A percentile compares a stretch with the other conserved stretches of the same genome.
phyloP scores from a whole-genome alignment of 1,284 basidiomycete genomes.

The Sanguinoderma infundibulare region DNA sequence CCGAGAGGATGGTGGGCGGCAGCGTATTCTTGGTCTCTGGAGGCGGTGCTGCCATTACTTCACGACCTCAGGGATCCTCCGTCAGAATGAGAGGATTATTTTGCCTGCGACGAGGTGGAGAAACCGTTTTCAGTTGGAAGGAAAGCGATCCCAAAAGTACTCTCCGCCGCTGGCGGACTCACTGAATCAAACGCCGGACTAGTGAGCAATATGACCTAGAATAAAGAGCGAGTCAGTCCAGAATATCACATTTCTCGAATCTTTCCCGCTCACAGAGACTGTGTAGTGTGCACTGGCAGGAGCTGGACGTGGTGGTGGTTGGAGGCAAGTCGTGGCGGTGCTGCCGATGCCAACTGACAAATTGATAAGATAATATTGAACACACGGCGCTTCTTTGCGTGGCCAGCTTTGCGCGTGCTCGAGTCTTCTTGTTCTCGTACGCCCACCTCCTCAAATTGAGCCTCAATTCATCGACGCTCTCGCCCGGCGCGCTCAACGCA shows the following conservation, averaged over 20 bases:
- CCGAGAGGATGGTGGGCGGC: conserved; percentile 19
- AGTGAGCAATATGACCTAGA: background rate
- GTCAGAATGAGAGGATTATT: background rate
- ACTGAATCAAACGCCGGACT: background rate
- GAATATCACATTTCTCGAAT: no score
- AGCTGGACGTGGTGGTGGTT: background rate
- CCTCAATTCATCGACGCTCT: background rate
- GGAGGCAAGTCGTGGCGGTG: background rate
- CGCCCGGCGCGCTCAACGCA: background rate
- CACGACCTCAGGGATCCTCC: background rate
- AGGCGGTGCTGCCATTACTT: conserved; percentile 1
- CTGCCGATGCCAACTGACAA: background rate
- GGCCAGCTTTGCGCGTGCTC: no score
- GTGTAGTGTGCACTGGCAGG: no score
- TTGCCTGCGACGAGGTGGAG: background rate
- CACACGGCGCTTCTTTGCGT: no score
- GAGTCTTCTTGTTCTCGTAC: background rate
- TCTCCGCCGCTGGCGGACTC: background rate
- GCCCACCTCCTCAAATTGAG: background rate
- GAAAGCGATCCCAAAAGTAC: background rate
- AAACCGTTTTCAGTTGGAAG: background rate
- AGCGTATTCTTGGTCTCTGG: background rate
- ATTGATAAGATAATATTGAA: background rate
- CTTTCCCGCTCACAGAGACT: no score
- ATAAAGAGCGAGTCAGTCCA: background rate